Evolutionary conservation across 163 green algal species (phyloP).

Genomic region (Scenedesmus sp.): DNA sequence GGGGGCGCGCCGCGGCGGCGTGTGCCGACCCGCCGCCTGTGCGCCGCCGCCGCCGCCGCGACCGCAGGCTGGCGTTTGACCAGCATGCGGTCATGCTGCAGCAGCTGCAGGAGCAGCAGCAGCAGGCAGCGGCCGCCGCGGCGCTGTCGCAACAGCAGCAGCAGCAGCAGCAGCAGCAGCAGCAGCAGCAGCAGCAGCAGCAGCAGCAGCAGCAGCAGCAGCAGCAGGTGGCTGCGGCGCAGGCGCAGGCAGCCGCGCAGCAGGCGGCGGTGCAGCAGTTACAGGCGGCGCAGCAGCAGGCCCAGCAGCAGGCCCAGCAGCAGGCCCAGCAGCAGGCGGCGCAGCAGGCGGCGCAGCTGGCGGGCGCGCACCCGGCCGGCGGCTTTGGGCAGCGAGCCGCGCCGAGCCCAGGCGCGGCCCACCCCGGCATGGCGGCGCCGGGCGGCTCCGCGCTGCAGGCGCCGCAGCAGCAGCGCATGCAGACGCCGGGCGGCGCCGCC

Average conservation of each 20-base stretch:
- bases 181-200: constrained; percentile 49
- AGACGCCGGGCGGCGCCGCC: background rate
- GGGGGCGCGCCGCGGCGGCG: too few relatives aligned
- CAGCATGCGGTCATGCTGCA: constrained; percentile 49
- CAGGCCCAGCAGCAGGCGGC: constrained; percentile 5
- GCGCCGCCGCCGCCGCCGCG: too few relatives aligned
- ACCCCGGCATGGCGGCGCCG: background rate
- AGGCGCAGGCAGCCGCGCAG: constrained; percentile 6
- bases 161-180: constrained; percentile 35
- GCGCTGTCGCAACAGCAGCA: constrained; percentile 33
- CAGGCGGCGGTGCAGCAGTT: background rate
- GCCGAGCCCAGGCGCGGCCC: too few relatives aligned
- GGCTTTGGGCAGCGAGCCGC: background rate
- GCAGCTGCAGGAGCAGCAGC: constrained; percentile 51
- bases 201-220: constrained; percentile 35
- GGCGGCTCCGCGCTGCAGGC: constrained; percentile 1
- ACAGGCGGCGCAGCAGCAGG: background rate
- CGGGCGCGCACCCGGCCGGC: background rate
- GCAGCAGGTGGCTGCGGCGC: background rate
- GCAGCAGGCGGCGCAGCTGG: background rate
- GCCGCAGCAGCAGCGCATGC: constrained; percentile 37
- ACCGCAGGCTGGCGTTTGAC: constrained; percentile 39
- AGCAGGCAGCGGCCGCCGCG: constrained; percentile 54
- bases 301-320: constrained; percentile 21
- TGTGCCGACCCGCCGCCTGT: background rate